phyloP scores from a whole-genome alignment of 345 rosid genomes.

The Diplotaxis tenuifolia region DNA sequence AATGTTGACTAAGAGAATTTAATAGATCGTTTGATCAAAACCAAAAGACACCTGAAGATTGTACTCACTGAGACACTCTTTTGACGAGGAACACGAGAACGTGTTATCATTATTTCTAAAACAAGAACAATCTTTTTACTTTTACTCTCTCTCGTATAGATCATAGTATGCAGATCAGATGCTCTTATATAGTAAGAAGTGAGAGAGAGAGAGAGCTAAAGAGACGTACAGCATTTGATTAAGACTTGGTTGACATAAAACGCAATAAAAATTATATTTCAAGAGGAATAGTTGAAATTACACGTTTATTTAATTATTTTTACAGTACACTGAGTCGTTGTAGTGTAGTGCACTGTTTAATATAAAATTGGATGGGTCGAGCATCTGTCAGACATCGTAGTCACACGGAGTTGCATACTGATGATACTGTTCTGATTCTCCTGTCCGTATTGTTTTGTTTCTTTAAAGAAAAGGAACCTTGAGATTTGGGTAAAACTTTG shows the following conservation, averaged over 20 bases:
- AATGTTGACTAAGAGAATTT: slow-evolving; percentile 13
- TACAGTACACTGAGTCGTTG: neutral
- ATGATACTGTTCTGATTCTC: slow-evolving; percentile 8
- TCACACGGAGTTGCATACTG: slow-evolving; percentile 1
- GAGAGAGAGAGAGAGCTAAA: neutral
- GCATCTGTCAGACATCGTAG: slow-evolving; percentile 19
- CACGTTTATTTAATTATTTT: neutral
- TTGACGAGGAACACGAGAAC: slow-evolving; percentile 24
- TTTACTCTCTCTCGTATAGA: neutral
- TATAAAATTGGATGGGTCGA: neutral
- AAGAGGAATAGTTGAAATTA: neutral
- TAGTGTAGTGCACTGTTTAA: neutral
- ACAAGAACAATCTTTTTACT: neutral
- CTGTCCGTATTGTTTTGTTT: slow-evolving; percentile 14
- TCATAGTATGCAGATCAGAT: neutral
- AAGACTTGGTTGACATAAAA: neutral
- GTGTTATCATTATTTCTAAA: slow-evolving; percentile 4
- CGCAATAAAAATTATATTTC: neutral
- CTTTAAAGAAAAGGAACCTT: neutral
- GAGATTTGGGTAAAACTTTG: neutral
- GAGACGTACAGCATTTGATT: neutral
- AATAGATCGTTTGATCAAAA: slow-evolving; percentile 35
- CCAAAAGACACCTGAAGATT: slow-evolving; percentile 34
- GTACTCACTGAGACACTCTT: slow-evolving; percentile 35
- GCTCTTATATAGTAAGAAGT: slow-evolving; percentile 20